phyloP scores from a whole-genome alignment of 2,329 filamentous ascomycete genomes.

The Cylindrodendrum hubeiense region DNA sequence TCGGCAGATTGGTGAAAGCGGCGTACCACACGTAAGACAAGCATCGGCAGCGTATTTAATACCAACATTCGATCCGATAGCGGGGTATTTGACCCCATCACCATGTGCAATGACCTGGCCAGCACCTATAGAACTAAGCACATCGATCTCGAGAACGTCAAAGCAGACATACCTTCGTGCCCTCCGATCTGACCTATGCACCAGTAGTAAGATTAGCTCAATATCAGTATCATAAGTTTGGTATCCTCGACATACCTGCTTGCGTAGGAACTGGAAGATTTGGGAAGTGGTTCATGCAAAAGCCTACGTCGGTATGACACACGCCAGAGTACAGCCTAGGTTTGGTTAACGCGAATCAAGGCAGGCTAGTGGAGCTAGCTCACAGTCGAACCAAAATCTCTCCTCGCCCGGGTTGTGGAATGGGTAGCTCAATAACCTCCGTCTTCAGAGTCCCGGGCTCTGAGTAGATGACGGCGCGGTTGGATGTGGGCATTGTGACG shows the following conservation, averaged over 20 bases:
- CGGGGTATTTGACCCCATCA: constrained; percentile 5
- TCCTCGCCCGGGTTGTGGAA: constrained; percentile 10
- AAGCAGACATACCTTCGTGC: constrained; percentile 14
- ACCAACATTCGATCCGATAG: constrained; percentile 17
- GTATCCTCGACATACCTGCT: constrained; percentile 1
- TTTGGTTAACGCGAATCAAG: not conserved
- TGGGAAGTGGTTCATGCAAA: constrained; percentile 18
- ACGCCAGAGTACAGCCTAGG: constrained; percentile 19
- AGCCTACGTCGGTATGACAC: constrained; percentile 22
- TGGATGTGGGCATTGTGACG: not conserved
- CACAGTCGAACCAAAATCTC: constrained; percentile 24
- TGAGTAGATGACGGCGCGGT: constrained; percentile 15
- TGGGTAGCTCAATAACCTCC: constrained; percentile 15
- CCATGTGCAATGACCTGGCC: constrained; percentile 15
- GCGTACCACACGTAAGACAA: constrained; percentile 23
- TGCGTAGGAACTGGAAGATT: constrained; percentile 14
- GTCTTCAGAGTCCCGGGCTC: constrained; percentile 14
- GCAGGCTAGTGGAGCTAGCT: not conserved
- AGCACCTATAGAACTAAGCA: constrained; percentile 1
- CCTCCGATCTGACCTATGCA: constrained; percentile 20
- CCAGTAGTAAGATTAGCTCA: not conserved
- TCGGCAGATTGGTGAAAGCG: not conserved
- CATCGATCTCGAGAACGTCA: not conserved
- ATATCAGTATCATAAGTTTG: not conserved
- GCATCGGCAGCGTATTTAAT: constrained; percentile 21